A percentile compares a stretch with the other conserved stretches of the same genome.
Conservation (phyloP, 2,329 filamentous ascomycete species). For the Cladosporium sp. region DNA sequence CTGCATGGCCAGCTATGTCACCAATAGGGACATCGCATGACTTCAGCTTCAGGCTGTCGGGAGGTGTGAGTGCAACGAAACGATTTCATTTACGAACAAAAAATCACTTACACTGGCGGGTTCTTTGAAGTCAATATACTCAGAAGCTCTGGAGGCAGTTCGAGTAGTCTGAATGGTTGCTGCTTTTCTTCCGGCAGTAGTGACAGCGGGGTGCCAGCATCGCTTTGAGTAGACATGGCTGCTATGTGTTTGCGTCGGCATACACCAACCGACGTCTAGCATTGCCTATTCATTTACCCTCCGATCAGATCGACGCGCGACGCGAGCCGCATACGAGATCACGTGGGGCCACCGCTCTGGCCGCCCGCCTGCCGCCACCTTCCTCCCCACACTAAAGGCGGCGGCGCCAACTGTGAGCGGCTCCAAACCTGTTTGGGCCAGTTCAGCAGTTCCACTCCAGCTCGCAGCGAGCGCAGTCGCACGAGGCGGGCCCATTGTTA, state of each 20-base stretch:
- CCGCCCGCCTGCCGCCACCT: too few relatives aligned
- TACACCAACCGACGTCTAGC: too few relatives aligned
- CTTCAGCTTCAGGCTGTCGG: conserved; percentile 38
- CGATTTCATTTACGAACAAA: not conserved
- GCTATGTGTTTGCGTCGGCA: not conserved
- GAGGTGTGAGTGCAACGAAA: not conserved
- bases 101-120: conserved; percentile 34
- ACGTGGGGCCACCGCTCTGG: too few relatives aligned
- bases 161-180: conserved; percentile 55
- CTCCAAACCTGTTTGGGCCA: not conserved
- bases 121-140: conserved; percentile 49
- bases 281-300: too few relatives aligned
- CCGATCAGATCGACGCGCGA: too few relatives aligned
- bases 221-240: conserved; percentile 43
- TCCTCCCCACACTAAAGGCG: too few relatives aligned
- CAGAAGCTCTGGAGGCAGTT: conserved; percentile 56
- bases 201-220: conserved; percentile 39
- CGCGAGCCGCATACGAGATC: too few relatives aligned
- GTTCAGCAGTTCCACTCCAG: not conserved
- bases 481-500: not conserved
- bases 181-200: conserved; percentile 41
- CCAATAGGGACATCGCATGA: conserved; percentile 27
- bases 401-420: too few relatives aligned
- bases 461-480: not conserved
- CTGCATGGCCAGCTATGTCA: conserved; percentile 38